These are phyloP conservation scores for Fusarium sp. DNA, from an alignment of 2,329 filamentous ascomycete genomes.

Conservation along the genomic window DNA sequence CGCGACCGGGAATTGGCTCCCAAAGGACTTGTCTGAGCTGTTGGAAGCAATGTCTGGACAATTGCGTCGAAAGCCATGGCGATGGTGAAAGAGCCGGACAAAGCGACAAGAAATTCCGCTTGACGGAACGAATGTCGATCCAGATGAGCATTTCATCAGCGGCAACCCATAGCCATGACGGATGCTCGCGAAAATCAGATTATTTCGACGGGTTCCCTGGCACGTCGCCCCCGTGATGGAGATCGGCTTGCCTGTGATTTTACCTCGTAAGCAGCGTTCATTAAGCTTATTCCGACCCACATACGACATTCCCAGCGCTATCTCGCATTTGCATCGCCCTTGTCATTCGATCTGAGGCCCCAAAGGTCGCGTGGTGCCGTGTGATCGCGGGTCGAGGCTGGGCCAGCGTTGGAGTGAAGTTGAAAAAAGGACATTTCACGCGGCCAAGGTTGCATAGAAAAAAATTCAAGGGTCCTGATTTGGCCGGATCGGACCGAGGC, in stretches of 20 bases:
- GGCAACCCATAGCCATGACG: constrained; percentile 4
- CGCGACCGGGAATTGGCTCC: not conserved
- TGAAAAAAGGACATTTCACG: constrained; percentile 20
- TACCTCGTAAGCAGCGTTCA: constrained; percentile 25
- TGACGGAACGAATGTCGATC: constrained; percentile 16
- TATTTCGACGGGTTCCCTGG: not conserved
- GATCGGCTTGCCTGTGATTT: constrained; percentile 10
- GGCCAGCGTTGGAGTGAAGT: constrained; percentile 20
- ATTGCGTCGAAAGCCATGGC: constrained; percentile 44
- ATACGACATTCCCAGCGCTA: constrained; percentile 22
- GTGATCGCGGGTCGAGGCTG: constrained; percentile 8
- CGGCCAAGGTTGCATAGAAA: constrained; percentile 14
- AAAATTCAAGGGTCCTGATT: constrained; percentile 18
- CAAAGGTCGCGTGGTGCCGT: constrained; percentile 8
- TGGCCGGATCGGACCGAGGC: constrained; percentile 18
- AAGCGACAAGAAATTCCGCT: not conserved
- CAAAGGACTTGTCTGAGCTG: not conserved
- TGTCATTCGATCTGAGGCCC: constrained; percentile 7
- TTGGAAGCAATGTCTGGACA: constrained; percentile 17
- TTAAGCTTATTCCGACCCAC: constrained; percentile 41
- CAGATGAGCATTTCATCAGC: constrained; percentile 16
- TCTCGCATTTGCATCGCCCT: constrained; percentile 7
- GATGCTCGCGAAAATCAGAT: not conserved
- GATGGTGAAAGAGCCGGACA: constrained; percentile 43
- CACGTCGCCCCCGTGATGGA: constrained; percentile 1